A percentile compares a stretch with the other conserved stretches of the same genome.
phyloP scores from a whole-genome alignment of 1,284 basidiomycete species.

The Hemileia vastatrix region DNA sequence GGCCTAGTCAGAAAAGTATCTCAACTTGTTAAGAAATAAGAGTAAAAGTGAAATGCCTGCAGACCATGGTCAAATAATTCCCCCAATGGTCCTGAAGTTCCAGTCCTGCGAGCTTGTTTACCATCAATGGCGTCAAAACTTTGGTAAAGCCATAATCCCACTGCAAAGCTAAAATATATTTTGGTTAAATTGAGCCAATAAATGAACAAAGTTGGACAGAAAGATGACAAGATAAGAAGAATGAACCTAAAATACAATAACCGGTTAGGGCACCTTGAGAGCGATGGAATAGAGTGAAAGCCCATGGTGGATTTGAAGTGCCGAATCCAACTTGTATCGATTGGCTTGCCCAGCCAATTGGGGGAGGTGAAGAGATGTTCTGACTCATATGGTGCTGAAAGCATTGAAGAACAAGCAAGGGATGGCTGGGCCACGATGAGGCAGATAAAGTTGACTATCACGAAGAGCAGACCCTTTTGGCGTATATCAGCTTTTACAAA shows the following conservation, averaged over 20 bases:
- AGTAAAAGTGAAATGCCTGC: conserved; percentile 28
- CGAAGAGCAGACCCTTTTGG: conserved; percentile 63
- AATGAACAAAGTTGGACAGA: no score
- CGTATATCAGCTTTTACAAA: no score
- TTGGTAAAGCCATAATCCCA: conserved; percentile 86
- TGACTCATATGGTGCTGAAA: no score
- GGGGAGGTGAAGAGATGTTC: conserved; percentile 32
- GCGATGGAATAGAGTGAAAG: conserved; percentile 64
- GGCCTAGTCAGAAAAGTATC: neutral
- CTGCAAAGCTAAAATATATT: conserved; percentile 59
- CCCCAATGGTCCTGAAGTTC: conserved; percentile 90
- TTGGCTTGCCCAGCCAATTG: no score
- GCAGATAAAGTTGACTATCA: conserved; percentile 73
- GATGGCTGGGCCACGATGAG: conserved; percentile 48
- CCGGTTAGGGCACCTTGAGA: conserved; percentile 35
- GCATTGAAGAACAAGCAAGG: conserved; percentile 11
- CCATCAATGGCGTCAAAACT: conserved; percentile 77
- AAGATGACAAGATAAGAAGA: neutral
- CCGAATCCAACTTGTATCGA: no score
- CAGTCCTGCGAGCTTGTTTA: conserved; percentile 86
- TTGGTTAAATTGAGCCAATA: neutral
- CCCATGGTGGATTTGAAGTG: no score
- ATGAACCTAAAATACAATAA: conserved; percentile 23
- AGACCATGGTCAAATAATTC: conserved; percentile 95
- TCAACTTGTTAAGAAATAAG: neutral